Evolutionary conservation across 495 filamentous ascomycete species (phyloP).

Genomic region (Pseudevernia furfuracea): DNA sequence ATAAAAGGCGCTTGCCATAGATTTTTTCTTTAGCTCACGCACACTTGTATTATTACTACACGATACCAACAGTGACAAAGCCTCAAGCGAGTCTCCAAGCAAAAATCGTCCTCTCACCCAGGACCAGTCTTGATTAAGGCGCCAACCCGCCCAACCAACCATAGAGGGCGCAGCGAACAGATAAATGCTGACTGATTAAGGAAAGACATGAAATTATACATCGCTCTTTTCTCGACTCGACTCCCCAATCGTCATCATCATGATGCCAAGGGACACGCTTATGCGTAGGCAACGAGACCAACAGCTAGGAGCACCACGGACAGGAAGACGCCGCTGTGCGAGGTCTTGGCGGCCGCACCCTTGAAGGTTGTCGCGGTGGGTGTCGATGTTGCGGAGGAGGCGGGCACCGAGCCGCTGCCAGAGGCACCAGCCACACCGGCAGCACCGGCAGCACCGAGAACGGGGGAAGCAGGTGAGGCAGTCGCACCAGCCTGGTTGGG

Average conservation of each 20-base stretch:
- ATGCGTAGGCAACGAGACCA: constrained; percentile 16
- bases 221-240: not conserved
- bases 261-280: constrained; percentile 11
- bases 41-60: constrained; percentile 1
- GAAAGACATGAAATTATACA: constrained; percentile 16
- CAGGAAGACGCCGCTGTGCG: constrained; percentile 6
- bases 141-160: constrained; percentile 6
- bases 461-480: constrained; percentile 25
- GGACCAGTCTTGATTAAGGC: not conserved
- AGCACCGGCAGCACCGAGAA: constrained; percentile 27
- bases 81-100: constrained; percentile 3
- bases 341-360: constrained; percentile 21
- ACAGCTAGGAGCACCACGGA: constrained; percentile 19
- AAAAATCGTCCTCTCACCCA: not conserved
- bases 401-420: constrained; percentile 8
- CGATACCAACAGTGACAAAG: not conserved
- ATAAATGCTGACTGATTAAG: constrained; percentile 15
- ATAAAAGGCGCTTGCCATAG: constrained; percentile 7
- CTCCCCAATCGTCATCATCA: not conserved
- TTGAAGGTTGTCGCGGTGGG: constrained; percentile 19
- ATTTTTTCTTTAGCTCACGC: not conserved
- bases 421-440: not conserved
- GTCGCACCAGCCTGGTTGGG: constrained; percentile 29
- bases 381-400: constrained; percentile 22
- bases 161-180: not conserved